phyloP scores from a whole-genome alignment of 2,329 filamentous ascomycete genomes.

The Hymenoscyphus fraxineus region DNA sequence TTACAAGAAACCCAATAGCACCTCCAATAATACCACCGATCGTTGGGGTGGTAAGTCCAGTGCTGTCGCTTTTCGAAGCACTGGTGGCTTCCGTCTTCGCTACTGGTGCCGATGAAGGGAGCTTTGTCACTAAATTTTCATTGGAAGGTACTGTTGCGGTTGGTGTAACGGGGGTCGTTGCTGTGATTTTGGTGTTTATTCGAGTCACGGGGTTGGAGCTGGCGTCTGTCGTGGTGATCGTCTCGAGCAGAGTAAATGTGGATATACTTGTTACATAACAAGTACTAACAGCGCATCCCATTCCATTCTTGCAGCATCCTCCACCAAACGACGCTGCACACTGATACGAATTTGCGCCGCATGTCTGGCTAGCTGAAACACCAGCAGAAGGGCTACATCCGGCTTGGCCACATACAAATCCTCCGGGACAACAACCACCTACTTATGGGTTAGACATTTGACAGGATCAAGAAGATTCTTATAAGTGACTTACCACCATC shows the following conservation, averaged over 20 bases:
- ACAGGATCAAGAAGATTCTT: constrained; percentile 23
- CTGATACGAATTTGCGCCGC: constrained; percentile 43
- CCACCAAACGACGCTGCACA: constrained; percentile 49
- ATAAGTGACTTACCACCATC: constrained; percentile 27
- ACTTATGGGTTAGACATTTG: constrained; percentile 8
- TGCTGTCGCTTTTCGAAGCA: constrained; percentile 33
- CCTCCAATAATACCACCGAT: constrained; percentile 54
- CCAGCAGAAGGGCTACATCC: constrained; percentile 46
- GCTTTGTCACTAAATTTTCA: constrained; percentile 20
- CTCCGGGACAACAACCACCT: constrained; percentile 38
- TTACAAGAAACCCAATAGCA: constrained; percentile 45
- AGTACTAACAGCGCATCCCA: constrained; percentile 44
- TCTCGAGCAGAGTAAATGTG: constrained; percentile 44
- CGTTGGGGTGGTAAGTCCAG: constrained; percentile 32
- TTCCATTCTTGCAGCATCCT: constrained; percentile 50
- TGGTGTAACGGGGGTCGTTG: constrained; percentile 37
- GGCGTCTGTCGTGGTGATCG: constrained; percentile 44
- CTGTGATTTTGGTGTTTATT: constrained; percentile 38
- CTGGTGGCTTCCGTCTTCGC: constrained; percentile 29
- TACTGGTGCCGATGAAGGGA: constrained; percentile 21
- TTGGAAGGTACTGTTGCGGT: constrained; percentile 15
- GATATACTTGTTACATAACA: constrained; percentile 48
- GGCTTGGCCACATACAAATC: constrained; percentile 45
- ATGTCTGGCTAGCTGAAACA: constrained; percentile 39
- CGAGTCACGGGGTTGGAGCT: constrained; percentile 39